These are phyloP conservation scores for Trichosporon inkin DNA, from an alignment of 1,284 basidiomycete genomes.

Conservation along the genomic window DNA sequence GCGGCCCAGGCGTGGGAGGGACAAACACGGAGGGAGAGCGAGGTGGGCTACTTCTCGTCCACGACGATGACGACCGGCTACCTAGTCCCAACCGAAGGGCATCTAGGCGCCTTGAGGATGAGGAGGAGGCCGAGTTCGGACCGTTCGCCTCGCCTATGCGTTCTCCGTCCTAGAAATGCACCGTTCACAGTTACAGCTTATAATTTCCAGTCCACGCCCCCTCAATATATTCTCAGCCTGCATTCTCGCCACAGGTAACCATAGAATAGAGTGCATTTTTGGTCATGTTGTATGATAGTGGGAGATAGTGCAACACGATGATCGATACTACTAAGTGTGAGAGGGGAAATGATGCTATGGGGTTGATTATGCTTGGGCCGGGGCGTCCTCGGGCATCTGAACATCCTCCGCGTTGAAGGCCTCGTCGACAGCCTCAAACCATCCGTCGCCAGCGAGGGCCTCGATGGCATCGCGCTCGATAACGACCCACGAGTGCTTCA, in stretches of 20 bases:
- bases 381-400: background rate
- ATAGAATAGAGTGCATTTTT: constrained; percentile 7
- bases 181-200: background rate
- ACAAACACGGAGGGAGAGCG: constrained; percentile 21
- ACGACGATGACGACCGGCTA: constrained; percentile 16
- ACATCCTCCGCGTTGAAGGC: constrained; percentile 43
- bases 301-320: constrained; percentile 6
- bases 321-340: background rate
- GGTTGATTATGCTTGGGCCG: background rate
- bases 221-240: background rate
- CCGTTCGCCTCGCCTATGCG: constrained; percentile 2
- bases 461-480: constrained; percentile 40
- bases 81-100: background rate
- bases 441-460: constrained; percentile 49
- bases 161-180: background rate
- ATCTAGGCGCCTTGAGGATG: background rate
- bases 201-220: background rate
- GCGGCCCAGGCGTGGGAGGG: constrained; percentile 31
- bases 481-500: constrained; percentile 60
- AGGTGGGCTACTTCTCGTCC: constrained; percentile 19
- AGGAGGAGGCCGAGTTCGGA: constrained; percentile 6
- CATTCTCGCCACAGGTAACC: background rate
- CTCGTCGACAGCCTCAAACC: constrained; percentile 51
- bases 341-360: background rate
- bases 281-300: constrained; percentile 7